phyloP scores from a whole-genome alignment of 257 asterid species.

The Leptodermis oblonga region DNA sequence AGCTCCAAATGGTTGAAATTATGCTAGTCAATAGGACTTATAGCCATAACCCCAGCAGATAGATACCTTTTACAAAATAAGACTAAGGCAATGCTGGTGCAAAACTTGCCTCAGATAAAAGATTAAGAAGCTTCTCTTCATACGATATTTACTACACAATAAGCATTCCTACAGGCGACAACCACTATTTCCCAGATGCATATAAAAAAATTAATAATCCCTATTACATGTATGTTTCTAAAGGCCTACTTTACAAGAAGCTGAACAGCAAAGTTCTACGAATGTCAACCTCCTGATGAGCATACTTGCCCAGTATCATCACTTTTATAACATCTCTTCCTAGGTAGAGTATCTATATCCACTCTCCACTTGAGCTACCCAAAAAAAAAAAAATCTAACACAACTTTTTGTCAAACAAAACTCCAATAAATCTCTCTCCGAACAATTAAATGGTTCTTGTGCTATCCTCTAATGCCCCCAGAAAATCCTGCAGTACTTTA shows the following conservation, averaged over 20 bases:
- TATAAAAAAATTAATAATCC: background rate
- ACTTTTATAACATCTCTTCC: background rate
- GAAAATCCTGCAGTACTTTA: background rate
- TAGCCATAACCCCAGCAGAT: background rate
- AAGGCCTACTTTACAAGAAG: background rate
- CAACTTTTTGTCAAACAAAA: background rate
- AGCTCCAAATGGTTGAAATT: background rate
- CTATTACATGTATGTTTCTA: background rate
- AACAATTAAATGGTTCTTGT: background rate
- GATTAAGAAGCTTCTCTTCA: background rate
- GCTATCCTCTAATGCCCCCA: background rate
- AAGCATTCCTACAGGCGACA: no score
- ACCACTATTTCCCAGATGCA: background rate
- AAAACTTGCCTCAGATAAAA: background rate
- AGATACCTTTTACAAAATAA: background rate
- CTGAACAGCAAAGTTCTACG: background rate
- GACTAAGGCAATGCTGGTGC: background rate
- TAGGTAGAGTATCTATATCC: background rate
- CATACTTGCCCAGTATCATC: background rate
- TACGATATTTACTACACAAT: background rate
- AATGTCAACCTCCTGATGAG: background rate
- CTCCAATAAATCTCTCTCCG: background rate
- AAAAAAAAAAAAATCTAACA: no score
- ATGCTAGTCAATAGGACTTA: background rate
- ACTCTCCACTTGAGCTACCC: background rate